Conservation (phyloP, 2,329 filamentous ascomycete genomes). For the Pseudocercospora vitis region DNA sequence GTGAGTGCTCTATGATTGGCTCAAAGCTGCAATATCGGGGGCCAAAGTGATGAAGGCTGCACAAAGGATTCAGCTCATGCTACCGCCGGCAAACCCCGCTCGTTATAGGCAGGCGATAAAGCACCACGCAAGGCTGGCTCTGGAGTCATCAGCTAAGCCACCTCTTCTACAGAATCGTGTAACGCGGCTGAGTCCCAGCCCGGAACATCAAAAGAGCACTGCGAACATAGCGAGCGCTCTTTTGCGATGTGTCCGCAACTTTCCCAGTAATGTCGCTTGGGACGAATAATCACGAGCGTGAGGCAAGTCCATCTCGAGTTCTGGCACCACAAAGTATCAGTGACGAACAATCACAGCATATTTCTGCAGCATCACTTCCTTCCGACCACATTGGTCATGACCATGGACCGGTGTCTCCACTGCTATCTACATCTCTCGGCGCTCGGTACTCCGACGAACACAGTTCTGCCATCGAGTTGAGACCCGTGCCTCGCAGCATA, state of each 20-base stretch:
- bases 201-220: too few relatives aligned
- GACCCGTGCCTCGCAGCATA: neutral
- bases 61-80: neutral
- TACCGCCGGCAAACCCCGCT: neutral
- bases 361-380: neutral
- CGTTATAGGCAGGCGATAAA: neutral
- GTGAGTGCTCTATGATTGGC: neutral
- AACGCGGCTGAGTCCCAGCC: neutral
- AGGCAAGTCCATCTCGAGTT: too few relatives aligned
- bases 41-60: neutral
- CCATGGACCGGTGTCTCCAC: neutral
- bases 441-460: neutral
- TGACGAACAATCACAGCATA: neutral
- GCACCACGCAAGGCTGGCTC: neutral
- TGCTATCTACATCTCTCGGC: neutral
- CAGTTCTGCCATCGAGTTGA: neutral
- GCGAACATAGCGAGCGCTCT: too few relatives aligned
- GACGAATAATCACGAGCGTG: too few relatives aligned
- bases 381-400: neutral
- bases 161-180: neutral
- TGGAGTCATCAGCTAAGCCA: constrained; percentile 2
- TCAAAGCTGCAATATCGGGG: neutral
- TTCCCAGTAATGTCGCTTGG: too few relatives aligned
- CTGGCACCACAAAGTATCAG: too few relatives aligned
- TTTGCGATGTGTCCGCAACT: too few relatives aligned